phyloP scores from a whole-genome alignment of 805 yeast genomes.

The Cyberlindnera suaveolens region DNA sequence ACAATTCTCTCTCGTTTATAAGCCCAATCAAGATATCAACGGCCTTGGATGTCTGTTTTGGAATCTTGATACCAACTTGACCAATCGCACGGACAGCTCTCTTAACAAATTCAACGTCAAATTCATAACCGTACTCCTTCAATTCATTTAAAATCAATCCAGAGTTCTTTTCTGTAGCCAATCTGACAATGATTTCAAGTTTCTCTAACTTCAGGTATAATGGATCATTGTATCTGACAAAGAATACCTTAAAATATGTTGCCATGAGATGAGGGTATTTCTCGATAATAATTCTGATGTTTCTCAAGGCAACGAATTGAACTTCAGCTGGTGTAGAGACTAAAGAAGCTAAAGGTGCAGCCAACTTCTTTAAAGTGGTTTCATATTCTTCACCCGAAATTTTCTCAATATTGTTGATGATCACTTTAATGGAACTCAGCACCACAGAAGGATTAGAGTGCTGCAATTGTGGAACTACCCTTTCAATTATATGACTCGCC shows the following conservation, averaged over 20 bases:
- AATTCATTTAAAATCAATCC: conserved; percentile 58
- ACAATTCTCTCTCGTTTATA: conserved; percentile 57
- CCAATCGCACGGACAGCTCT: conserved; percentile 64
- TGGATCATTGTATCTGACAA: conserved; percentile 83
- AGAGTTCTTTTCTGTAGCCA: conserved; percentile 56
- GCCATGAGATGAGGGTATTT: conserved; percentile 77
- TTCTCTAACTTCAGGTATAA: conserved; percentile 71
- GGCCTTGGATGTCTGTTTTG: conserved; percentile 45
- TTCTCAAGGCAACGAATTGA: conserved; percentile 88
- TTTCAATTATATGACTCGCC: conserved; percentile 79
- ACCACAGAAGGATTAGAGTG: conserved; percentile 97
- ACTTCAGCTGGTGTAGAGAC: conserved; percentile 89
- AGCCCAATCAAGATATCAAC: conserved; percentile 55
- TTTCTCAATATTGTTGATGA: conserved; percentile 58
- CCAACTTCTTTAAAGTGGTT: conserved; percentile 56
- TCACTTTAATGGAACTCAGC: conserved; percentile 73
- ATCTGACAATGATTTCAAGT: conserved; percentile 65
- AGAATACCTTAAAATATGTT: conserved; percentile 81
- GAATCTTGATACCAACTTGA: conserved; percentile 62
- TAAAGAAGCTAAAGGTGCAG: conserved; percentile 83
- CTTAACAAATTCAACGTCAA: conserved; percentile 72
- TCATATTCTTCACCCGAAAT: conserved; percentile 34
- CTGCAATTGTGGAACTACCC: conserved; percentile 91
- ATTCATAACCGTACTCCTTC: conserved; percentile 78
- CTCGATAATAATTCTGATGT: conserved; percentile 83